Conservation (phyloP, 768 basidiomycete species). For the Leccinum arenicola region DNA sequence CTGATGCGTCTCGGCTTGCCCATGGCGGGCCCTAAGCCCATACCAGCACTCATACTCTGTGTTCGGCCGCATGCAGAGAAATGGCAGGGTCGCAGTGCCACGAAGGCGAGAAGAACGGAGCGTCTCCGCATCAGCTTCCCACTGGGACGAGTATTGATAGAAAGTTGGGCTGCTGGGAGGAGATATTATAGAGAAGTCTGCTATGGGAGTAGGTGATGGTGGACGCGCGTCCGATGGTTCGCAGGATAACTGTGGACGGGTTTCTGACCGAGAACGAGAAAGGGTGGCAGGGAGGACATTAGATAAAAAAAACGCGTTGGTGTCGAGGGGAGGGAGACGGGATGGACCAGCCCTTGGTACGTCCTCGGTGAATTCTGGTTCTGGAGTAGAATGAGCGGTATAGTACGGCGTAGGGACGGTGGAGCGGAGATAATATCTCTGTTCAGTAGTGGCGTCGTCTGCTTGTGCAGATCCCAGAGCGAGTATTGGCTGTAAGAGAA, state of each 20-base stretch:
- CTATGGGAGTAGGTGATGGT: slow-evolving; percentile 43
- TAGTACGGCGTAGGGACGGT: slow-evolving; percentile 31
- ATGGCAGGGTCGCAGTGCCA: slow-evolving; percentile 28
- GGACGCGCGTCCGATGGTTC: slow-evolving; percentile 29
- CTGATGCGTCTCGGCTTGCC: slow-evolving; percentile 26
- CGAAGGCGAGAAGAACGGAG: slow-evolving; percentile 24
- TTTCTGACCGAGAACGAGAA: slow-evolving; percentile 26
- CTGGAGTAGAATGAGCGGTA: slow-evolving; percentile 31
- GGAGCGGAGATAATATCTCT: slow-evolving; percentile 10
- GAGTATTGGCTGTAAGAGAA: slow-evolving; percentile 10
- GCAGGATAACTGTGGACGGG: slow-evolving; percentile 23
- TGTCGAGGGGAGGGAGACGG: slow-evolving; percentile 23
- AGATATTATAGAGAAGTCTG: slow-evolving; percentile 47
- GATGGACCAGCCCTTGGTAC: slow-evolving; percentile 26
- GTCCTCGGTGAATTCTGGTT: slow-evolving; percentile 19
- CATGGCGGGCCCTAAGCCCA: slow-evolving; percentile 20
- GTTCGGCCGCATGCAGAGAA: slow-evolving; percentile 23
- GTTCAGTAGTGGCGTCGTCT: slow-evolving; percentile 1
- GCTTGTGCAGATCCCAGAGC: slow-evolving; percentile 13
- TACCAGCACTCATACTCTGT: slow-evolving; percentile 25
- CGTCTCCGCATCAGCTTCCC: slow-evolving; percentile 10
- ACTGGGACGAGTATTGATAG: slow-evolving; percentile 31
- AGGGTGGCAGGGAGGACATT: slow-evolving; percentile 14
- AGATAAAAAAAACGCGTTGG: slow-evolving; percentile 11
- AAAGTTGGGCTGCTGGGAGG: slow-evolving; percentile 38